Evolutionary conservation across 2,329 filamentous ascomycete species (phyloP), one percentile per base, ranked within the genome.

Genomic region (Penicillium sp.): DNA sequence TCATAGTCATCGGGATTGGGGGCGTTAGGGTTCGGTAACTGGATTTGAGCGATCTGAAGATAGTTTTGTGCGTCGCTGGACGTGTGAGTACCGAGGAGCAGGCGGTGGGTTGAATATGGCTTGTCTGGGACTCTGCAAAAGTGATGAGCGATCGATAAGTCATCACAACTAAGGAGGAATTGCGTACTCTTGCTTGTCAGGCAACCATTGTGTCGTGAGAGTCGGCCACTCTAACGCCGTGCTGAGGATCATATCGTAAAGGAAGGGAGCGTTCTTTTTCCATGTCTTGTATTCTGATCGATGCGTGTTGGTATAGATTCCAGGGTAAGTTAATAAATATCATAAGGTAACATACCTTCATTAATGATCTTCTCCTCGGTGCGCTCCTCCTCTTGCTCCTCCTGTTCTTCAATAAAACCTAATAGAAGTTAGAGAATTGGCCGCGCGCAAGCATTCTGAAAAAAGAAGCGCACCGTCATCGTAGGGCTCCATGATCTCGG

Each of bases 231-330:
- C 93, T 61, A 99, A 84, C 46, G 96, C 96, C 67, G 92, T 96
- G 72, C 93, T 93, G 66, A 98, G 85, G 68, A 99, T 95, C 88
- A 97, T 92, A 77, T 99, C 95, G 78, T 99, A 99, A 71, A 99
- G 90, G 75, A 98, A 98, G 3, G 95, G 93, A 67, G 91, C 92
- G 80, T 99, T 99, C 84, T 99, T 99, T 85, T 99, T 99, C 95
- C 95, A 99, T 68, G 94, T 97, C 79, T 99, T 99, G 86, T 99
- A 99, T 78, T 99, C 95, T 93, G 71, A 46, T 41, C 50, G 23
- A 31, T 45, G 54, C 52, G 31, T 23, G 30, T 67, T 56, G 62
- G 64, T 23, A 45, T 8, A 21, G 29, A 50, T 41, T 26, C 15
- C 8, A 21, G 19, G 17, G 7, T 8, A 48, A 11, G 3, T n/a